These are phyloP conservation scores for Aspergillaceae sp. DNA, from an alignment of 2,329 filamentous ascomycete genomes.

Conservation along the genomic window DNA sequence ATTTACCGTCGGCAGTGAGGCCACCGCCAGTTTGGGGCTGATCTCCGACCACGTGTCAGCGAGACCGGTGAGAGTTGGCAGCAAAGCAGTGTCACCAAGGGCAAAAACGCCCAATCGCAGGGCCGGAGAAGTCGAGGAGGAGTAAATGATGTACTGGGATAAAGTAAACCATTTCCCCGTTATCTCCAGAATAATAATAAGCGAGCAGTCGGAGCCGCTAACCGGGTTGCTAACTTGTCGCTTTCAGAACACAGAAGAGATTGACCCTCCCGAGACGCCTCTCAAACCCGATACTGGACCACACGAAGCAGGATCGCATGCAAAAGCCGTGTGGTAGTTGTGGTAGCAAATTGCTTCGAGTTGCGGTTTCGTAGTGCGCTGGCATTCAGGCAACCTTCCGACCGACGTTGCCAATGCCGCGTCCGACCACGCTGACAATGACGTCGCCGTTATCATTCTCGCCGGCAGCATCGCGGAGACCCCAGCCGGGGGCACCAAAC, in stretches of 20 bases:
- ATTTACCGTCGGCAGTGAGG: not conserved
- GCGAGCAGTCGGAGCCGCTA: not conserved
- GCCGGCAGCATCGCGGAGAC: conserved; percentile 64
- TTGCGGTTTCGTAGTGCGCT: not conserved
- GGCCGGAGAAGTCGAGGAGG: not conserved
- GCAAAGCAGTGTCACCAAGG: not conserved
- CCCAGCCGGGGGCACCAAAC: conserved; percentile 91
- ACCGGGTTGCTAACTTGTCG: not conserved
- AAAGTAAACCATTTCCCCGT: not conserved
- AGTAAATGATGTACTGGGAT: not conserved
- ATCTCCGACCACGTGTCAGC: not conserved
- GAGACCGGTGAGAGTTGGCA: not conserved
- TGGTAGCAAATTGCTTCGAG: not conserved
- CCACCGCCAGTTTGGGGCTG: not conserved
- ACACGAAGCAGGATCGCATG: not conserved
- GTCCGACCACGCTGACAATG: conserved; percentile 82
- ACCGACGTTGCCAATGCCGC: conserved; percentile 88
- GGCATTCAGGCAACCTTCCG: conserved; percentile 64
- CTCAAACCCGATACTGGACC: not conserved
- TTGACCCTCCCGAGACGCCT: not conserved
- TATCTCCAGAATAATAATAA: not conserved
- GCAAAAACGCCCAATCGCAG: conserved; percentile 1
- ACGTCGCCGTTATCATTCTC: conserved; percentile 60
- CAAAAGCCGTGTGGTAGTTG: not conserved
- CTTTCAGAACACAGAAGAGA: not conserved